A percentile compares a stretch with the other conserved stretches of the same genome.
These are phyloP conservation scores for Pseudocercospora pini-densiflorae DNA, from an alignment of 2,329 filamentous ascomycete species.

Conservation along the genomic window DNA sequence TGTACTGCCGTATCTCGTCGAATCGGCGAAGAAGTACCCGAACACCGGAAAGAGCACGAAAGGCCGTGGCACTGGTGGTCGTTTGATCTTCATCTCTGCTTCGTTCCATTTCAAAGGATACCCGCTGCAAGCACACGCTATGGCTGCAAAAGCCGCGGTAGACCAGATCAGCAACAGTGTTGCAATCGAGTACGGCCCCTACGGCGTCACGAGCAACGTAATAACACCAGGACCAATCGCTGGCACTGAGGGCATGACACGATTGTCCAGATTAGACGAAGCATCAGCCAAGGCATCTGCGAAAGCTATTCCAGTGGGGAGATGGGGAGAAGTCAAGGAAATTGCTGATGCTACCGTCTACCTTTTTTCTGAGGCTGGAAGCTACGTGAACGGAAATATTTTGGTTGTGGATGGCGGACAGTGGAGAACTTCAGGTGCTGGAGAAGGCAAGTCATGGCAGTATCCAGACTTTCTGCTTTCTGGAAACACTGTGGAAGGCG, in stretches of 20 bases:
- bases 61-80: slow-evolving; percentile 65
- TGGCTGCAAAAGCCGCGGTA: slow-evolving; percentile 87
- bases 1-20: slow-evolving; percentile 77
- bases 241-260: slow-evolving; percentile 70
- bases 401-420: slow-evolving; percentile 68
- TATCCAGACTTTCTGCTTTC: slow-evolving; percentile 66
- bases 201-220: slow-evolving; percentile 84
- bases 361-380: slow-evolving; percentile 82
- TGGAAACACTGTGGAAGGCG: slow-evolving; percentile 59
- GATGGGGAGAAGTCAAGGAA: slow-evolving; percentile 80
- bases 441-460: slow-evolving; percentile 45
- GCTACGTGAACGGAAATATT: slow-evolving; percentile 82
- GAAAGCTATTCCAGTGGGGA: slow-evolving; percentile 68
- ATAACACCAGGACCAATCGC: slow-evolving; percentile 86
- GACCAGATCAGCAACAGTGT: slow-evolving; percentile 82
- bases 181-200: slow-evolving; percentile 86
- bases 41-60: slow-evolving; percentile 57
- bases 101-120: slow-evolving; percentile 89
- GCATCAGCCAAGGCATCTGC: slow-evolving; percentile 38
- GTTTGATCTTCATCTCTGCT: slow-evolving; percentile 88
- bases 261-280: slow-evolving; percentile 43
- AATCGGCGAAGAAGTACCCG: slow-evolving; percentile 69
- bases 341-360: slow-evolving; percentile 93
- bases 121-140: slow-evolving; percentile 86
- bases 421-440: slow-evolving; percentile 50